A percentile compares a stretch with the other conserved stretches of the same genome.
Conservation (phyloP, 768 basidiomycete species). For the Panaeolus cyanescens region DNA sequence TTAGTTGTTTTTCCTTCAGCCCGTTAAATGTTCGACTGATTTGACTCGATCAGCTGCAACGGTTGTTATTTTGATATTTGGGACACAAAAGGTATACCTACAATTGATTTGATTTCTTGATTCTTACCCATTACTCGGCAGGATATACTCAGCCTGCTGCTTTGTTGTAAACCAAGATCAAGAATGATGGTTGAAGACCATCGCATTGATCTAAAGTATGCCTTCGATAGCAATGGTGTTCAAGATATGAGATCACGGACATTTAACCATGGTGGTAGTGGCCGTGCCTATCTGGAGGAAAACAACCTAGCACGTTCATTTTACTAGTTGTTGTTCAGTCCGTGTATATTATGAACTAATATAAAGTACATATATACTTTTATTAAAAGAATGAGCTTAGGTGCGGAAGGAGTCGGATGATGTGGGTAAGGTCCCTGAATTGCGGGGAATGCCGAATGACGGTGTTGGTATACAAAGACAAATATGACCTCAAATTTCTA, state of each 20-base stretch:
- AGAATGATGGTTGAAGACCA: neutral
- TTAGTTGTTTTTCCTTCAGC: slow-evolving; percentile 11
- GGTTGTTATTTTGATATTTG: slow-evolving; percentile 47
- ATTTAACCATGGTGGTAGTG: neutral
- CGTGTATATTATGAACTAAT: neutral
- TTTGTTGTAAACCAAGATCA: neutral
- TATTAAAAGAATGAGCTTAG: too few relatives aligned
- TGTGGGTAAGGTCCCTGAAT: neutral
- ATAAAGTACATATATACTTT: neutral
- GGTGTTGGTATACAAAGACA: neutral
- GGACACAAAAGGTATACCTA: slow-evolving; percentile 38
- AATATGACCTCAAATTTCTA: slow-evolving; percentile 6
- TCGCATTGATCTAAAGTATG: neutral
- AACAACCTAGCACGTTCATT: neutral
- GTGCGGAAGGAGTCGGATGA: neutral
- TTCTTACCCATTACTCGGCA: neutral
- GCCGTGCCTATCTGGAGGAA: neutral
- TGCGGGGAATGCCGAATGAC: neutral
- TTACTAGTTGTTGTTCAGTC: neutral
- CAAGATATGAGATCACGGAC: neutral
- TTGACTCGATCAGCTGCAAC: slow-evolving; percentile 35
- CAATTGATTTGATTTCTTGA: neutral
- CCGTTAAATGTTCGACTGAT: neutral
- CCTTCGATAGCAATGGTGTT: neutral
- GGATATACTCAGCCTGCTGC: neutral